A percentile compares a stretch with the other conserved stretches of the same genome.
Evolutionary conservation across 768 basidiomycete genomes (phyloP).

Genomic region (Russula emetica): DNA sequence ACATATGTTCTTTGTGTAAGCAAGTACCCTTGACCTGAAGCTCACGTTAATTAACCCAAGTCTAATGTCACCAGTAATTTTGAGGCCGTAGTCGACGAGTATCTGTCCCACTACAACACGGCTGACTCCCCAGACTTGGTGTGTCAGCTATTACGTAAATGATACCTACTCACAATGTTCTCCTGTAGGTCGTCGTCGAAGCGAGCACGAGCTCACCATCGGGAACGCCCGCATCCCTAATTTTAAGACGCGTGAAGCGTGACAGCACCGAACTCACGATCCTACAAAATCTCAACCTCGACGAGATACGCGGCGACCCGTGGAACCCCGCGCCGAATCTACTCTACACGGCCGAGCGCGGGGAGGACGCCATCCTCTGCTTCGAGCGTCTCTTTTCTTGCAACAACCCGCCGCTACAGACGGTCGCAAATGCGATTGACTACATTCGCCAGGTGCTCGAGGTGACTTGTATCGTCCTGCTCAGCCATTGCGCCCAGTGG

Average conservation of each 20-base stretch:
- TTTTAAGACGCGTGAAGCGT: constrained; percentile 20
- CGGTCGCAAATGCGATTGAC: constrained; percentile 47
- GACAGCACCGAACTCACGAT: constrained; percentile 38
- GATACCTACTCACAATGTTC: no score
- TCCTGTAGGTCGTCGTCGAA: constrained; percentile 20
- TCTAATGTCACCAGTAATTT: constrained; percentile 14
- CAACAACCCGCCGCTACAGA: constrained; percentile 44
- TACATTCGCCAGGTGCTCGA: constrained; percentile 50
- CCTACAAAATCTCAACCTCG: constrained; percentile 43
- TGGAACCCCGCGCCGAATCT: constrained; percentile 54
- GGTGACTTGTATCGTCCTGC: constrained; percentile 30
- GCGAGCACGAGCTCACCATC: background rate
- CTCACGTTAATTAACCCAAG: background rate
- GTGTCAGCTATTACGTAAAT: background rate
- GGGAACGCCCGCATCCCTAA: constrained; percentile 7
- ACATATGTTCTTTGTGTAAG: constrained; percentile 22
- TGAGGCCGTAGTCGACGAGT: constrained; percentile 26
- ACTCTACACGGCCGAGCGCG: constrained; percentile 42
- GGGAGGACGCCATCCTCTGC: constrained; percentile 41
- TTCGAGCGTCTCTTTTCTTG: constrained; percentile 45
- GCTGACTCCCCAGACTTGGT: constrained; percentile 18
- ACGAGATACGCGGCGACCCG: constrained; percentile 45
- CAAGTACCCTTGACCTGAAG: no score
- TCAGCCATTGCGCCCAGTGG: background rate
- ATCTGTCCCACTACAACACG: constrained; percentile 17